Conservation (phyloP, 1,284 basidiomycete genomes). For the Marasmius tenuissimus region DNA sequence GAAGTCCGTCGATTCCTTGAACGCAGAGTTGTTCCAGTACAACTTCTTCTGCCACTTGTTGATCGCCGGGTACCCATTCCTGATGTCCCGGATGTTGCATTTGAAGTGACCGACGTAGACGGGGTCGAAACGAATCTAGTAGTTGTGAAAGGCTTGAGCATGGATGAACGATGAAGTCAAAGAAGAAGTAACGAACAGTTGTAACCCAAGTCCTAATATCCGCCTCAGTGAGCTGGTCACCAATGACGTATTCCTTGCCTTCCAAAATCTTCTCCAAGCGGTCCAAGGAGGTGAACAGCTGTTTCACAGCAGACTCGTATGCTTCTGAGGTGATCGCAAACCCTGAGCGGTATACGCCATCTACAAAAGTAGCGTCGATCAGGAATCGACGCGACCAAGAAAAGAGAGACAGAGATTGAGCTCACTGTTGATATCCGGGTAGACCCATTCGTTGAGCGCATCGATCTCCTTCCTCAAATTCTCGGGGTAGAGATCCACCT, state of each 20-base stretch:
- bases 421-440: conserved; percentile 79
- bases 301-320: conserved; percentile 75
- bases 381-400: not conserved
- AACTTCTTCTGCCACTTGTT: conserved; percentile 86
- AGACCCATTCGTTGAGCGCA: conserved; percentile 84
- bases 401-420: conserved; percentile 11
- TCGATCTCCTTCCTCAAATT: not conserved
- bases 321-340: conserved; percentile 85
- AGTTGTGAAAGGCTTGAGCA: not conserved
- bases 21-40: conserved; percentile 90
- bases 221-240: conserved; percentile 84
- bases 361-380: conserved; percentile 33
- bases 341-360: conserved; percentile 88
- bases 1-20: conserved; percentile 89
- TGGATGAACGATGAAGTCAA: not conserved
- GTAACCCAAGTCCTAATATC: conserved; percentile 92
- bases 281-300: conserved; percentile 80
- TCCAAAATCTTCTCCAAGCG: conserved; percentile 76
- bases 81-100: conserved; percentile 83
- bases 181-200: conserved; percentile 53
- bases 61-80: conserved; percentile 79
- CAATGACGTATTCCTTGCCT: conserved; percentile 84
- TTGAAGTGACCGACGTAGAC: conserved; percentile 95
- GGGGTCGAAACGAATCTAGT: conserved; percentile 66
- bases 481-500: conserved; percentile 1